Evolutionary conservation across 768 basidiomycete species (phyloP).

Genomic region (Suillus decipiens): DNA sequence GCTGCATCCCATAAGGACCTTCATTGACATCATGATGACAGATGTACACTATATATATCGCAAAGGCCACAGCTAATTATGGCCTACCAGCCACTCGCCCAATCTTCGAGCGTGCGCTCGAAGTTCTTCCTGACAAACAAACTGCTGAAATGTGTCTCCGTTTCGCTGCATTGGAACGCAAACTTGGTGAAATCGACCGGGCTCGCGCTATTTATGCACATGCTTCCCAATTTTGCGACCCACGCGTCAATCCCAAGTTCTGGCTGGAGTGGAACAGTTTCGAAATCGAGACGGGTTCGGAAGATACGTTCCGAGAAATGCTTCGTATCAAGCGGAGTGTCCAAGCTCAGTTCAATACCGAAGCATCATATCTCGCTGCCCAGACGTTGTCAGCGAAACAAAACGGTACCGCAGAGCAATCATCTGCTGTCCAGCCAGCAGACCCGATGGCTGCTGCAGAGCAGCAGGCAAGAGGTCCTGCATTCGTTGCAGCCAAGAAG

Average conservation of each 20-base stretch:
- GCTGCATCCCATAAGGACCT: not conserved
- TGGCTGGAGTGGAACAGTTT: constrained; percentile 98
- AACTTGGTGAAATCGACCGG: constrained; percentile 97
- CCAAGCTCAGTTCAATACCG: constrained; percentile 98
- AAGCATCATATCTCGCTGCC: constrained; percentile 89
- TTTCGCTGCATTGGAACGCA: constrained; percentile 94
- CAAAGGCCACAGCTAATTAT: constrained; percentile 94
- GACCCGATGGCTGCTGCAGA: constrained; percentile 93
- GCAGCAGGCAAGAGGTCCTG: constrained; percentile 63
- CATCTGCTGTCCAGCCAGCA: constrained; percentile 40
- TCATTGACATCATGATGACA: constrained; percentile 31
- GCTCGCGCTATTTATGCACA: constrained; percentile 97
- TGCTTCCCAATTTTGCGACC: constrained; percentile 98
- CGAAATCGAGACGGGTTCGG: constrained; percentile 97
- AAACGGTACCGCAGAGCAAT: constrained; percentile 47
- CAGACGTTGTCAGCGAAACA: constrained; percentile 77
- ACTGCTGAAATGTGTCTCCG: constrained; percentile 98
- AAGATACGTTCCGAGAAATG: constrained; percentile 98
- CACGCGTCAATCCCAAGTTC: constrained; percentile 86
- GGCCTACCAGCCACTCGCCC: constrained; percentile 94
- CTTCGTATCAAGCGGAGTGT: constrained; percentile 96
- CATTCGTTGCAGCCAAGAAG: constrained; percentile 78
- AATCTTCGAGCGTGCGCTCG: constrained; percentile 94
- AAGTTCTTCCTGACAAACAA: constrained; percentile 89
- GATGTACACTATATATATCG: constrained; percentile 98